Evolutionary conservation across 202 grass and related monocot species (phyloP).

Genomic region (Panicum virgatum): DNA sequence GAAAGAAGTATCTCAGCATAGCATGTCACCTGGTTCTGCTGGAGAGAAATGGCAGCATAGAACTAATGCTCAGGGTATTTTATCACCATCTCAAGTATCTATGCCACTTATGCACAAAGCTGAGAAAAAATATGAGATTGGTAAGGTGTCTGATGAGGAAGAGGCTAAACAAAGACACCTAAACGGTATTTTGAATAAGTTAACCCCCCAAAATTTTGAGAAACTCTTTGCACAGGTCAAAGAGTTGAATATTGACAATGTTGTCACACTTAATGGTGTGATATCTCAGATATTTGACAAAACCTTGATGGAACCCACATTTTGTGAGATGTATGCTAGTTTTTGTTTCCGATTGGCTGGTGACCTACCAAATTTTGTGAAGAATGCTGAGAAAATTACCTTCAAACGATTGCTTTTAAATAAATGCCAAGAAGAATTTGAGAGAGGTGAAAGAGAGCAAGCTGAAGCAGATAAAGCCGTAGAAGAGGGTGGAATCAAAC

Average conservation of each 20-base stretch:
- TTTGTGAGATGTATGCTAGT: slow-evolving; percentile 96
- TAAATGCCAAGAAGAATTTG: slow-evolving; percentile 67
- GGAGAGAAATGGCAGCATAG: slow-evolving; percentile 69
- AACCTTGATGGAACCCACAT: slow-evolving; percentile 91
- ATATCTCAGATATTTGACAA: slow-evolving; percentile 99
- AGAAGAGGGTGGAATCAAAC: slow-evolving; percentile 63
- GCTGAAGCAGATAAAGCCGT: slow-evolving; percentile 46
- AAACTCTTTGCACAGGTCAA: slow-evolving; percentile 82
- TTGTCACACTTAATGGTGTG: slow-evolving; percentile 64
- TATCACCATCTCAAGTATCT: slow-evolving; percentile 60
- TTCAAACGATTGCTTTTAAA: slow-evolving; percentile 71
- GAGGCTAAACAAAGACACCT: slow-evolving; percentile 81
- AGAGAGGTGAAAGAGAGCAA: slow-evolving; percentile 53
- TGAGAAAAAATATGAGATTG: slow-evolving; percentile 83
- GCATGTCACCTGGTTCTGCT: slow-evolving; percentile 44
- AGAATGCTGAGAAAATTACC: slow-evolving; percentile 81
- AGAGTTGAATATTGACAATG: slow-evolving; percentile 71
- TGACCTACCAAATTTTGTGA: slow-evolving; percentile 71
- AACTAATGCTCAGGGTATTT: slow-evolving; percentile 38
- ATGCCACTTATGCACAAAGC: slow-evolving; percentile 71
- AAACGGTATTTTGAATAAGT: slow-evolving; percentile 86
- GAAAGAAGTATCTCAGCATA: slow-evolving; percentile 38
- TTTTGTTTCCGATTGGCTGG: slow-evolving; percentile 69
- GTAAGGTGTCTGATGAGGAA: slow-evolving; percentile 76
- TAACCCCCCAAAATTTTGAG: slow-evolving; percentile 94